Evolutionary conservation across 169 alveolate genomes (phyloP).

Genomic region (Perkinsus olseni): DNA sequence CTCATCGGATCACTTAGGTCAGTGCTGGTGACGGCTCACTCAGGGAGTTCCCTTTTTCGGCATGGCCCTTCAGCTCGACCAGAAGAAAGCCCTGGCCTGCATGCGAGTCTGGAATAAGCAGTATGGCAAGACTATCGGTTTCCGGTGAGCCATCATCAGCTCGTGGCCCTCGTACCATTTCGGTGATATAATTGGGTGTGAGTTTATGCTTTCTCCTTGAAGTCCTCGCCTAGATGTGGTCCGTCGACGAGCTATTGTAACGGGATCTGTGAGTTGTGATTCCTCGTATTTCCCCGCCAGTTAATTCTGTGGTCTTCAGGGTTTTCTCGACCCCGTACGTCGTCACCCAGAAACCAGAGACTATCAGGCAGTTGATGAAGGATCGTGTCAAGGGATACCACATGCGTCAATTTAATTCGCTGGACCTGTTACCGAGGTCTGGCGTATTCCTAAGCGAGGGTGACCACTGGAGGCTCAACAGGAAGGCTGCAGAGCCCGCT

Average conservation of each 20-base stretch:
- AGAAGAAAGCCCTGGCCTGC: not conserved
- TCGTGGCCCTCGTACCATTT: too few relatives aligned
- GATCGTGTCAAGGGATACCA: not conserved
- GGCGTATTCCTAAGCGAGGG: not conserved
- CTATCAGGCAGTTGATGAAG: not conserved
- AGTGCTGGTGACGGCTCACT: not conserved
- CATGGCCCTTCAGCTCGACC: not conserved
- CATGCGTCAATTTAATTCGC: not conserved
- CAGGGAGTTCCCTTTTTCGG: not conserved
- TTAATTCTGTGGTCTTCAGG: too few relatives aligned
- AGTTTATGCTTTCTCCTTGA: too few relatives aligned
- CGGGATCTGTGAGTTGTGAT: too few relatives aligned
- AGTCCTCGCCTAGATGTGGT: too few relatives aligned
- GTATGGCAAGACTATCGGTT: not conserved
- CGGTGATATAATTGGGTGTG: too few relatives aligned
- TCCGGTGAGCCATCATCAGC: not conserved
- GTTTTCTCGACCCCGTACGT: not conserved
- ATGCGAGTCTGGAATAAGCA: not conserved
- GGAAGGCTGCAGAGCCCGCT: not conserved
- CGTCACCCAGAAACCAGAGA: not conserved
- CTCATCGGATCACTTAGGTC: not conserved
- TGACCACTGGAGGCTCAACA: not conserved
- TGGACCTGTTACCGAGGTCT: not conserved
- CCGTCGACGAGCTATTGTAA: too few relatives aligned
- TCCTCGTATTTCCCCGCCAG: too few relatives aligned